phyloP scores from a whole-genome alignment of 2,329 filamentous ascomycete species.

The Venturia carpophila region DNA sequence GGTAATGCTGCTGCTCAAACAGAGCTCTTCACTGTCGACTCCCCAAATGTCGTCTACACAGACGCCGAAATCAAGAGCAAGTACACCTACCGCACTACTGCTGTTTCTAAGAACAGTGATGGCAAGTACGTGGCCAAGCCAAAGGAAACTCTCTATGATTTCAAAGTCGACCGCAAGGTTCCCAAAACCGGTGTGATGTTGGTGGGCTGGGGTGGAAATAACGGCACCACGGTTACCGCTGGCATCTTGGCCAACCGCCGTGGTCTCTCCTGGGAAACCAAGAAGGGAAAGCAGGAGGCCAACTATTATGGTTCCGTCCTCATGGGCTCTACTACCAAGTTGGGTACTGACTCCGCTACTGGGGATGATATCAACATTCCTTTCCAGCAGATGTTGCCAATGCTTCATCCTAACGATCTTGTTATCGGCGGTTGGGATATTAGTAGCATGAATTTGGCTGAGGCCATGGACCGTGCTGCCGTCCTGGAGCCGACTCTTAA shows the following conservation, averaged over 20 bases:
- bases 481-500: slow-evolving; percentile 96
- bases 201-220: slow-evolving; percentile 96
- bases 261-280: slow-evolving; percentile 82
- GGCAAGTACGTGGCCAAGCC: slow-evolving; percentile 79
- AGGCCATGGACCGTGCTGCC: slow-evolving; percentile 90
- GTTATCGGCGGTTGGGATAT: slow-evolving; percentile 97
- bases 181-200: slow-evolving; percentile 96
- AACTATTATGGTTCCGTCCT: slow-evolving; percentile 99
- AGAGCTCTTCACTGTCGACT: slow-evolving; percentile 76
- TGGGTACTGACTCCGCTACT: slow-evolving; percentile 78
- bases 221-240: slow-evolving; percentile 92
- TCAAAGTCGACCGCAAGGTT: slow-evolving; percentile 91
- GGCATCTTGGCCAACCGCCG: slow-evolving; percentile 94
- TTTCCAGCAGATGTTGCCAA: slow-evolving; percentile 87
- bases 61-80: slow-evolving; percentile 81
- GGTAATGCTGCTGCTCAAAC: slow-evolving; percentile 40
- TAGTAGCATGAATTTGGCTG: slow-evolving; percentile 77
- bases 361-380: slow-evolving; percentile 90
- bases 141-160: slow-evolving; percentile 86
- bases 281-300: slow-evolving; percentile 72
- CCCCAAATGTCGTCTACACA: slow-evolving; percentile 87
- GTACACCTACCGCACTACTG: slow-evolving; percentile 94
- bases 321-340: slow-evolving; percentile 96
- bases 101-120: slow-evolving; percentile 60
- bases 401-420: slow-evolving; percentile 95